Base-by-base conservation (phyloP, 2,329 filamentous ascomycete genomes). In the Alternaria arborescens region DNA sequence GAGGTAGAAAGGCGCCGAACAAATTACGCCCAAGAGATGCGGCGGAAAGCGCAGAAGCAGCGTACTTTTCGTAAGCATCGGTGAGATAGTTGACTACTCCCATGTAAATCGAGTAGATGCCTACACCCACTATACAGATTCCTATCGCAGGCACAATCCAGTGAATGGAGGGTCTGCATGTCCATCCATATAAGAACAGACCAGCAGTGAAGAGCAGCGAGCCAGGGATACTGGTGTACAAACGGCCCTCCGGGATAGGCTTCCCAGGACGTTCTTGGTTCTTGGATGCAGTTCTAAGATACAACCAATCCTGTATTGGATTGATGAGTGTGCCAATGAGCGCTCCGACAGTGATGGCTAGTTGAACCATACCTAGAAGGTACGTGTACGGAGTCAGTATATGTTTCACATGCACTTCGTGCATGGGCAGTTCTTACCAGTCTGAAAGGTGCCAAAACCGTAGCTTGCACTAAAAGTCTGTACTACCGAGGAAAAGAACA, bases 31-130 rank as follows among this genome's bases (percentile, higher is more conserved):
- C 75, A 5, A 84, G 71, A 0, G 81, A 81, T 3, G 81, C 82
- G 0, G 81, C 82, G 0, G 80, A 80, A 1, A 83, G 71, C 0
- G 82, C 83, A 1, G 79, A 82, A 0, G 82, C 82, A 5, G 82
- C 82, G 54, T 82, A 83, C 38, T 81, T 77, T 32, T 82, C 81
- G 58, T 84, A 84, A 0, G 82, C 79, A 60, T 84, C 82, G 1
- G 78, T 80, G 30, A 82, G 70, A 51, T 83, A 83, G 69, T 85
- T 85, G 5, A 83, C 78, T 2, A 81, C 83, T 12, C 81, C 82
- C 65, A 85, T 78, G 58, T 81, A 79, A 11, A 82, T 83, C 10
- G 60, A 64, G 59, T 72, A 75, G 52, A 76, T 73, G 12, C 73
- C 72, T 32, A 50, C 46, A 24, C 46, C 46, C 32, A 50, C 46